Conservation (phyloP, 805 yeast species). For the Candida yuanshanica region DNA sequence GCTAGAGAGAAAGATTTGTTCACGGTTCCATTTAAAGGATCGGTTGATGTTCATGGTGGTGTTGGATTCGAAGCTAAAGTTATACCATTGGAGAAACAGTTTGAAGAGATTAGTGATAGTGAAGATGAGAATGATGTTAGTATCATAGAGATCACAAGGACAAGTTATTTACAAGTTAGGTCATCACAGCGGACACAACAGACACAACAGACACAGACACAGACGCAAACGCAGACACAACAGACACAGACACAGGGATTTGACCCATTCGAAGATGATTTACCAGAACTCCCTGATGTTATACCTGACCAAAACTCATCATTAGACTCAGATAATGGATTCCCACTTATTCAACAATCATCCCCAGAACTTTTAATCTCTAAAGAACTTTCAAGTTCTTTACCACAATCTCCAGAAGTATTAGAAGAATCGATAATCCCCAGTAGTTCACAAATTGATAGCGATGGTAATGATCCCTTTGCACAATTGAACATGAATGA, state of each 20-base stretch:
- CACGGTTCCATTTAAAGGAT: conserved; percentile 6
- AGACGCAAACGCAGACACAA: not conserved
- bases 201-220: not conserved
- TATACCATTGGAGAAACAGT: conserved; percentile 9
- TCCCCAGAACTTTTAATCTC: not conserved
- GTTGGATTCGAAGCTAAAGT: conserved; percentile 9
- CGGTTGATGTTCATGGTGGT: conserved; percentile 8
- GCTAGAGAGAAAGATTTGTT: conserved; percentile 3
- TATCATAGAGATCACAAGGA: conserved; percentile 23
- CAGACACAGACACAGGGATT: not conserved
- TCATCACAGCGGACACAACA: not conserved
- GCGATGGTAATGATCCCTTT: too few relatives aligned
- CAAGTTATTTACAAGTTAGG: not conserved
- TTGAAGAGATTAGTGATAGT: conserved; percentile 14
- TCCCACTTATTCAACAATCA: not conserved
- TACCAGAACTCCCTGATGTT: not conserved
- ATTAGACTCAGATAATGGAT: conserved; percentile 11
- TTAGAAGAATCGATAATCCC: not conserved
- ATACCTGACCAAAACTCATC: not conserved
- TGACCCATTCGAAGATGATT: conserved; percentile 9
- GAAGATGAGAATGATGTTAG: conserved; percentile 21
- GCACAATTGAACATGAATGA: conserved; percentile 13
- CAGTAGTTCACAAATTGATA: not conserved
- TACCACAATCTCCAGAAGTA: not conserved
- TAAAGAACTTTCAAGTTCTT: too few relatives aligned